Percentiles rank a stretch among this genome's conserved stretches.
Evolutionary conservation across 2,329 filamentous ascomycete species (phyloP).

Genomic region (Ambrosiella beaveri): DNA sequence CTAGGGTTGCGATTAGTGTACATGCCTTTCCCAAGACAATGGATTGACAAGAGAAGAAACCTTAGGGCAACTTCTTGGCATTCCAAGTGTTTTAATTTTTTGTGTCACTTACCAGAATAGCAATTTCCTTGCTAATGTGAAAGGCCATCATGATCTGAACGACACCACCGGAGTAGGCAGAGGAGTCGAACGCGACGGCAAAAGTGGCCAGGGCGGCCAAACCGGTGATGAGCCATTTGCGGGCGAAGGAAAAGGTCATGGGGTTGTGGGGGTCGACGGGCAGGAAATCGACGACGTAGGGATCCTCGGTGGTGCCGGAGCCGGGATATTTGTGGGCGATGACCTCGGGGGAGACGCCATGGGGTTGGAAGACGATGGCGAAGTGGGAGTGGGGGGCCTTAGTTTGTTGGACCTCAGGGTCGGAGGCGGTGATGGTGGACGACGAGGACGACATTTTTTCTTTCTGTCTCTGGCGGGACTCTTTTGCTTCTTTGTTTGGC

Average conservation of each 20-base stretch:
- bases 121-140: slow-evolving; percentile 30
- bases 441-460: slow-evolving; percentile 8
- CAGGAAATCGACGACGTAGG: slow-evolving; percentile 52
- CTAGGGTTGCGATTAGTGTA: slow-evolving; percentile 1
- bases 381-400: slow-evolving; percentile 27
- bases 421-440: slow-evolving; percentile 16
- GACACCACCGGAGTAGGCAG: slow-evolving; percentile 45
- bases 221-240: slow-evolving; percentile 50
- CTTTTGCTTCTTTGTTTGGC: background rate
- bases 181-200: slow-evolving; percentile 52
- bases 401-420: slow-evolving; percentile 25
- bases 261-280: slow-evolving; percentile 50
- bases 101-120: slow-evolving; percentile 26
- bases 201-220: slow-evolving; percentile 47
- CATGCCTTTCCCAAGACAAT: background rate
- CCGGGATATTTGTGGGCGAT: slow-evolving; percentile 39
- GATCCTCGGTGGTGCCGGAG: slow-evolving; percentile 46
- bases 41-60: background rate
- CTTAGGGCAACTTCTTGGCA: background rate
- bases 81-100: background rate
- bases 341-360: slow-evolving; percentile 38
- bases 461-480: background rate
- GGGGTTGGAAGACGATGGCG: slow-evolving; percentile 38
- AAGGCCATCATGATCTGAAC: slow-evolving; percentile 38
- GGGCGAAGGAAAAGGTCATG: slow-evolving; percentile 34